Evolutionary conservation across 129 eudicot genomes (phyloP).

Genomic region (Pulicaria dysenterica): DNA sequence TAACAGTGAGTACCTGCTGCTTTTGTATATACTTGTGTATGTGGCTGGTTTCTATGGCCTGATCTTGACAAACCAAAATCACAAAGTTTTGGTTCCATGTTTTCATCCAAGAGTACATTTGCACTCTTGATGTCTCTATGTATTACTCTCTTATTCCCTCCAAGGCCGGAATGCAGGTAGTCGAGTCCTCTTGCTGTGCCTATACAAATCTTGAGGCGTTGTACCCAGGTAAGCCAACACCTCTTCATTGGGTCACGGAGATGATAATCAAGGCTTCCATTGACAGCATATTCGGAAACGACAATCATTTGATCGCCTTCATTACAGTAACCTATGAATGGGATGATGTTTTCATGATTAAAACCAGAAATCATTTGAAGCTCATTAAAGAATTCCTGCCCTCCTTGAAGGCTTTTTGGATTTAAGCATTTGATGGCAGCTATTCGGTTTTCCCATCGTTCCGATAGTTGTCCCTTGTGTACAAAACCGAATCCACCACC

Average conservation of each 20-base stretch:
- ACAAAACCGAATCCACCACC: background rate
- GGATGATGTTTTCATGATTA: background rate
- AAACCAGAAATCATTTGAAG: background rate
- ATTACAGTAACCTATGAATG: constrained; percentile 6
- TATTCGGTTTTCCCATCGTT: background rate
- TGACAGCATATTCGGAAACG: constrained; percentile 4
- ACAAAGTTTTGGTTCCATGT: constrained; percentile 5
- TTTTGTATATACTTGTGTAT: background rate
- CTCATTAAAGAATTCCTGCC: background rate
- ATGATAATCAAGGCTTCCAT: constrained; percentile 4
- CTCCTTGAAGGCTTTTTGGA: background rate
- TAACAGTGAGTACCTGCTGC: background rate
- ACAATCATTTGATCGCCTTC: background rate
- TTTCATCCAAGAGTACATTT: background rate
- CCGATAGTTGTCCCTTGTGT: background rate
- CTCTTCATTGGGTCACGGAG: background rate
- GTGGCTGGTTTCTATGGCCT: background rate
- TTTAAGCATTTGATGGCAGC: background rate
- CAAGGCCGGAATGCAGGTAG: constrained; percentile 1
- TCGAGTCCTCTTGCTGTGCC: constrained; percentile 12
- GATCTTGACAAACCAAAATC: background rate
- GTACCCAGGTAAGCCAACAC: background rate
- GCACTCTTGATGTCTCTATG: constrained; percentile 1
- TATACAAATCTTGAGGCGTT: constrained; percentile 3
- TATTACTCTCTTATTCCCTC: background rate